phyloP scores from a whole-genome alignment of 345 rosid genomes.

The Nasturtium officinale region DNA sequence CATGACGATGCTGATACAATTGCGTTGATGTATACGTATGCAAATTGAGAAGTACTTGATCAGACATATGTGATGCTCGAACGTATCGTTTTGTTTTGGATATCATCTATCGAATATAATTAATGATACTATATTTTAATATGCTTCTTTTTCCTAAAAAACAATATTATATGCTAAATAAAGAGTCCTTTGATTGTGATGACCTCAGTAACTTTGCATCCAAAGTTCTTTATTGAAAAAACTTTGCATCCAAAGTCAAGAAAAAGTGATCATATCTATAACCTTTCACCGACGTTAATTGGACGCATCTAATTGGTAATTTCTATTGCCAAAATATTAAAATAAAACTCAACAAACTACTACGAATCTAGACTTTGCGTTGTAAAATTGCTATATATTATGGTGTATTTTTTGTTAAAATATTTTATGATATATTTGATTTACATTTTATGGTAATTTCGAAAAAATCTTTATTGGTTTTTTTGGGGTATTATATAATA shows the following conservation, averaged over 20 bases:
- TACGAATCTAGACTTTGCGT: not conserved
- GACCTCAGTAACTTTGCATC: constrained; percentile 30
- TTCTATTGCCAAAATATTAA: not conserved
- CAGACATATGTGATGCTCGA: constrained; percentile 23
- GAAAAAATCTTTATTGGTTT: too few species aligned
- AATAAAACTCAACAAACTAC: not conserved
- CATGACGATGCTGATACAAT: constrained; percentile 29
- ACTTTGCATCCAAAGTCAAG: constrained; percentile 23
- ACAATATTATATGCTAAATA: constrained; percentile 1
- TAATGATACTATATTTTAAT: constrained; percentile 1
- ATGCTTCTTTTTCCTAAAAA: not conserved
- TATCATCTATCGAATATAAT: constrained; percentile 30
- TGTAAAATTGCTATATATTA: not conserved
- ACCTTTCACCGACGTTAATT: not conserved
- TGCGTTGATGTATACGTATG: constrained; percentile 27
- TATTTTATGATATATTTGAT: too few species aligned
- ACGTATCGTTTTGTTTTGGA: constrained; percentile 30
- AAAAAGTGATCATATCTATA: not conserved
- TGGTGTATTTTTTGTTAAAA: too few species aligned
- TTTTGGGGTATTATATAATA: not conserved
- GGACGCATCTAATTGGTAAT: constrained; percentile 13
- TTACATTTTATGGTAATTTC: not conserved
- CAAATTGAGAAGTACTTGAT: constrained; percentile 33
- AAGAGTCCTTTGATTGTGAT: constrained; percentile 17
- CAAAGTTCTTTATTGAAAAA: constrained; percentile 3